These are phyloP conservation scores for Geoglossum glabrum DNA, from an alignment of 495 filamentous ascomycete species.

Conservation along the genomic window DNA sequence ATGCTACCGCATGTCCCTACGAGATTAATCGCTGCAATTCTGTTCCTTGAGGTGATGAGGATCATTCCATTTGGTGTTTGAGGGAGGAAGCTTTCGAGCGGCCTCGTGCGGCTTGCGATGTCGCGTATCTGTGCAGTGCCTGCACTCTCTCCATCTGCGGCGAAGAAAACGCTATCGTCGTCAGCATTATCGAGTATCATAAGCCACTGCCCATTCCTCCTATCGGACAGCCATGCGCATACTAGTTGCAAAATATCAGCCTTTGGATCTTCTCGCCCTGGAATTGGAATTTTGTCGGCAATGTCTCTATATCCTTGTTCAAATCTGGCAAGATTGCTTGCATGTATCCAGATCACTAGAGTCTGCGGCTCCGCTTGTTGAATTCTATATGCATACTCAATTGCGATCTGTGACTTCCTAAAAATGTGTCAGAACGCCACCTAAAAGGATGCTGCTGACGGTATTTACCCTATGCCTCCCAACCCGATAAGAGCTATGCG, in stretches of 20 bases:
- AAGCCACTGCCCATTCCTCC: conserved; percentile 4
- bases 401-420: conserved; percentile 34
- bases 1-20: conserved; percentile 4
- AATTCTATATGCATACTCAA: conserved; percentile 26
- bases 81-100: conserved; percentile 9
- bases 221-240: neutral
- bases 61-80: conserved; percentile 8
- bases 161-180: conserved; percentile 6
- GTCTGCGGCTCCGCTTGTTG: conserved; percentile 15
- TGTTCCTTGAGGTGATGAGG: conserved; percentile 11
- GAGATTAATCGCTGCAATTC: conserved; percentile 4
- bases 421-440: neutral
- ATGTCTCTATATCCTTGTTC: conserved; percentile 25
- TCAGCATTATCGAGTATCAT: conserved; percentile 9
- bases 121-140: neutral
- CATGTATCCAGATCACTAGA: conserved; percentile 29
- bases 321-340: conserved; percentile 18
- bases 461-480: conserved; percentile 28
- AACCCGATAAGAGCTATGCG: conserved; percentile 13
- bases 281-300: conserved; percentile 10
- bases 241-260: conserved; percentile 12
- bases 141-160: neutral
- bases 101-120: neutral
- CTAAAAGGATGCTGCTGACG: neutral
- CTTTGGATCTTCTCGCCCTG: conserved; percentile 7